Base-by-base conservation (phyloP, 2,329 filamentous ascomycete species). In the Monilinia vaccinii-corymbosi region DNA sequence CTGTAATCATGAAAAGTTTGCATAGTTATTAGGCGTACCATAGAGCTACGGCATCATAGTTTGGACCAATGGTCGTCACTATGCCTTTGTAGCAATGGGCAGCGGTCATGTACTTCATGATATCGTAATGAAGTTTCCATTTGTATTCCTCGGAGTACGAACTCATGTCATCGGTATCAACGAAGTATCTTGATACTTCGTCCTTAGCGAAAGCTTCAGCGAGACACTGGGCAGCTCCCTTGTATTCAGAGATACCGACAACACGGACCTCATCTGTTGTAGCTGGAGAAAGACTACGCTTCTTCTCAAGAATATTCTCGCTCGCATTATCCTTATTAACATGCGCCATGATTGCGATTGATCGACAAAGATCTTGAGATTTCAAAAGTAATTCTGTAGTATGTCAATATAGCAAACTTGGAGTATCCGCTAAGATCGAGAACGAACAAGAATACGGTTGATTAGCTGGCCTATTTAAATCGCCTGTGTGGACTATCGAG, bases 151-250 rank as follows among this genome's bases (percentile, higher is more conserved):
- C 79, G 51, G 83, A 80, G 74, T 81, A 82, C 63, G 78, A 73
- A 63, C 77, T 78, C 74, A 83, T 81, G 71, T 90, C 87, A 62
- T 86, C 83, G 49, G 85, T 83, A 69, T 89, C 83, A 68, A 92
- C 78, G 68, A 91, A 84, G 75, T 93, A 94, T 72, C 82, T 79
- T 63, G 85, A 84, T 64, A 91, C 81, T 61, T 88, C 82, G 72
- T 94, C 89, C 62, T 84, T 78, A 61, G 82, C 85, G 75, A 95
- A 94, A 64, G 89, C 86, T 71, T 90, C 84, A 50, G 89, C 86
- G 66, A 95, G 81, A 69, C 86, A 85, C 40, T 81, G 76, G 31
- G 85, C 88, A 36, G 88, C 89, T 71, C 84, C 81, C 71, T 85
- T 84, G 76, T 84, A 87, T 75, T 92, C 88, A 60, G 79, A 76